Evolutionary conservation across 1,284 basidiomycete genomes (phyloP).

Genomic region (Anthracocystis walkeri): DNA sequence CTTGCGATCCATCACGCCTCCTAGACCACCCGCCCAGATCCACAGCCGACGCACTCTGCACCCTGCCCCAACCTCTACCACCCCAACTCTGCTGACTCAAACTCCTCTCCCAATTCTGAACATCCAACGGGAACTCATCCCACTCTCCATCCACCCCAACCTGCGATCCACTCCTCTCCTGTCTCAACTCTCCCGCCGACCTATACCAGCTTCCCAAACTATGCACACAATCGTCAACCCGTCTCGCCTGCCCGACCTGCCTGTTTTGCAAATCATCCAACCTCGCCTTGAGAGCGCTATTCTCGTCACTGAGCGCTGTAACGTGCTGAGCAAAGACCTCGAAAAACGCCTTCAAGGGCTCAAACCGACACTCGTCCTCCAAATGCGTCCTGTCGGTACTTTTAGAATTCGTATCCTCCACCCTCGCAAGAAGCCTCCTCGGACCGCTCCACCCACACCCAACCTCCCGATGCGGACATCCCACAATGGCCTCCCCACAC

Average conservation of each 20-base stretch:
- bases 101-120: slow-evolving; percentile 45
- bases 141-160: slow-evolving; percentile 47
- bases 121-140: slow-evolving; percentile 52
- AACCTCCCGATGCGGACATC: slow-evolving; percentile 34
- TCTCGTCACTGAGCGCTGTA: slow-evolving; percentile 35
- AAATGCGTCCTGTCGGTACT: slow-evolving; percentile 22
- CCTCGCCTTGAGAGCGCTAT: slow-evolving; percentile 22
- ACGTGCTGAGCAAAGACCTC: slow-evolving; percentile 27
- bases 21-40: slow-evolving; percentile 28
- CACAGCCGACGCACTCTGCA: slow-evolving; percentile 33
- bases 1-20: slow-evolving; percentile 12
- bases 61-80: slow-evolving; percentile 11
- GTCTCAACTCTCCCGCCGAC: slow-evolving; percentile 28
- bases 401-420: slow-evolving; percentile 14
- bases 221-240: slow-evolving; percentile 41
- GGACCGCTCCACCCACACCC: slow-evolving; percentile 54
- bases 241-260: slow-evolving; percentile 22
- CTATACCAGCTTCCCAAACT: slow-evolving; percentile 51
- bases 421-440: slow-evolving; percentile 10
- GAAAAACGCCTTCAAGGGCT: slow-evolving; percentile 49
- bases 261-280: slow-evolving; percentile 30
- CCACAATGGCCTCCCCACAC: slow-evolving; percentile 31
- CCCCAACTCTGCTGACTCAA: slow-evolving; percentile 32
- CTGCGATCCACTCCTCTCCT: slow-evolving; percentile 23
- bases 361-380: slow-evolving; percentile 40